Evolutionary conservation across 2,329 filamentous ascomycete species (phyloP), one percentile per base, ranked within the genome.

Genomic region (Fusarium coicis): DNA sequence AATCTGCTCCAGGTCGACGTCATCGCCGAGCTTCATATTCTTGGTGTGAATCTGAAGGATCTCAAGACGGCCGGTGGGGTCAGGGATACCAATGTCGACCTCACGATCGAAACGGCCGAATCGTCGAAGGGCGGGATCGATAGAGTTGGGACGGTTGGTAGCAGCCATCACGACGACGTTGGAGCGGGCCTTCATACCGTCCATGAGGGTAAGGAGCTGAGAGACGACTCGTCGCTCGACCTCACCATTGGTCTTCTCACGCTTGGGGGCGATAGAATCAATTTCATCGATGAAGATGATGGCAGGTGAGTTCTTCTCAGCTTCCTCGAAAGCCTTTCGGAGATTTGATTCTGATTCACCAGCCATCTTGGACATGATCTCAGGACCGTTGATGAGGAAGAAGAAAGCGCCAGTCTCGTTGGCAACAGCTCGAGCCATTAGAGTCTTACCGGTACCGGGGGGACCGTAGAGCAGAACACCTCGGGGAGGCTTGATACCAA

Each of bases 361-460:
- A 68, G 96, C 96, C 96, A 98, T 98, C 91, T 98, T 98, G 67
- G 96, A 98, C 96, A 99, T 98, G 87, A 99, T 98, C 84, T 98
- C 96, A 58, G 96, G 96, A 74, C 96, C 96, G 85, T 98, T 98
- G 90, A 99, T 98, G 73, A 98, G 86, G 91, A 99, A 98, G 88
- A 99, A 99, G 88, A 98, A 98, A 54, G 96, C 96, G 79, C 96
- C 96, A 39, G 96, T 98, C 88, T 98, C 96, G 86, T 98, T 98
- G 85, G 96, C 96, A 63, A 99, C 96, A 73, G 96, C 96, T 84
- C 96, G 94, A 80, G 96, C 96, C 96, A 98, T 98, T 77, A 99
- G 87, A 42, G 96, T 99, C 90, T 99, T 99, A 92, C 96, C 96
- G 74, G 96, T 98, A 93, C 96, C 96, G 16, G 96, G 96, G 80